A percentile compares a stretch with the other conserved stretches of the same genome.
These are phyloP conservation scores for Naganishia sp. DNA, from an alignment of 1,284 basidiomycete genomes.

Conservation along the genomic window DNA sequence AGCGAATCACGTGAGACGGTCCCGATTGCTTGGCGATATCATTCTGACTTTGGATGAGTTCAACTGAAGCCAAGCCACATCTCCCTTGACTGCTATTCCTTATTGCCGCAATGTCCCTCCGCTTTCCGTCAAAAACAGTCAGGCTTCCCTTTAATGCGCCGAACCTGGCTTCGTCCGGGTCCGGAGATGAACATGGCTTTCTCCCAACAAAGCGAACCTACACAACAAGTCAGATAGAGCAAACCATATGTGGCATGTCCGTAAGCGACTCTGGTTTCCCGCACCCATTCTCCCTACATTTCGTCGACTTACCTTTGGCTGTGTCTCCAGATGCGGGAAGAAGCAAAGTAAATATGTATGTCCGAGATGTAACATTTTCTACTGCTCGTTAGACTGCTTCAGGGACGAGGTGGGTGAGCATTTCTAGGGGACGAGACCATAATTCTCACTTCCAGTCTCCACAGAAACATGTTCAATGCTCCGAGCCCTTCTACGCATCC, in stretches of 20 bases:
- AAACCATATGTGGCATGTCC: constrained; percentile 34
- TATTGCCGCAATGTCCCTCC: constrained; percentile 14
- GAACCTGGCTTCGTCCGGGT: neutral
- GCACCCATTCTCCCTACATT: neutral
- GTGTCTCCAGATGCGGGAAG: constrained; percentile 41
- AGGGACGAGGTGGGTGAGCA: constrained; percentile 41
- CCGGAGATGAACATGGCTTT: neutral
- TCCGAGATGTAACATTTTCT: constrained; percentile 52
- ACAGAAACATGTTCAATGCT: constrained; percentile 51
- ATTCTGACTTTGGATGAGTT: neutral
- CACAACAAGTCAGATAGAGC: constrained; percentile 30
- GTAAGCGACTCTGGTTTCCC: constrained; percentile 26
- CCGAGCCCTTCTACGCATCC: constrained; percentile 51
- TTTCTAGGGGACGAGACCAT: neutral
- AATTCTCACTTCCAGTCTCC: neutral
- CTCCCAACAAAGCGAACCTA: constrained; percentile 17
- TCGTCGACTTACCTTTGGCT: neutral
- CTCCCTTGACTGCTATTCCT: no score
- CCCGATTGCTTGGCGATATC: neutral
- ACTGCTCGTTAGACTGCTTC: constrained; percentile 53
- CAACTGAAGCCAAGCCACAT: neutral
- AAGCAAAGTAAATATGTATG: constrained; percentile 51
- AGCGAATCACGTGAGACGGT: neutral
- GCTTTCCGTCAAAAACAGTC: constrained; percentile 16
- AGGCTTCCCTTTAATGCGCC: constrained; percentile 30